These are phyloP conservation scores for Psilocybe cubensis DNA, from an alignment of 768 basidiomycete genomes.

Conservation along the genomic window DNA sequence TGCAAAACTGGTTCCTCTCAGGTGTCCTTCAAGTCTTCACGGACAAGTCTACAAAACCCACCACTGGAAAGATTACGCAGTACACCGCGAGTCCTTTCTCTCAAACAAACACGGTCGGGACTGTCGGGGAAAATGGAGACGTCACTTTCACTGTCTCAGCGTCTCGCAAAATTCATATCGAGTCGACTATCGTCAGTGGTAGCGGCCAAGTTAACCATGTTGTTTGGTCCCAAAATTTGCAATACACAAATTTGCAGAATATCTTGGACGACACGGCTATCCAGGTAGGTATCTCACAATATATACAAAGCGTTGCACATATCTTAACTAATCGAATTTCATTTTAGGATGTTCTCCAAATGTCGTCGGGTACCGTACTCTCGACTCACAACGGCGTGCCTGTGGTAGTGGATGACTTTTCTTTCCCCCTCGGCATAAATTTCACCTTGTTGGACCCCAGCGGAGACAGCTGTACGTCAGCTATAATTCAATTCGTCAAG, in stretches of 20 bases:
- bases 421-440: constrained; percentile 50
- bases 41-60: constrained; percentile 61
- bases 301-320: not conserved
- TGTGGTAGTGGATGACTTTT: constrained; percentile 43
- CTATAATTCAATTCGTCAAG: not conserved
- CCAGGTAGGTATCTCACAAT: constrained; percentile 31
- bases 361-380: constrained; percentile 35
- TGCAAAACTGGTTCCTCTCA: constrained; percentile 81
- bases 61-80: constrained; percentile 66
- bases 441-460: constrained; percentile 38
- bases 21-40: constrained; percentile 71
- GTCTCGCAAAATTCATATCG: constrained; percentile 58
- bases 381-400: constrained; percentile 47
- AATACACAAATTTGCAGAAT: constrained; percentile 65
- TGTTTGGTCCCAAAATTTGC: constrained; percentile 61
- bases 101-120: constrained; percentile 48
- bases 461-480: constrained; percentile 39
- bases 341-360: constrained; percentile 44
- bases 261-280: constrained; percentile 51
- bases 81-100: constrained; percentile 66
- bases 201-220: constrained; percentile 61
- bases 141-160: constrained; percentile 68
- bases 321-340: constrained; percentile 1
- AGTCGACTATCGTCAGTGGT: constrained; percentile 62
- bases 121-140: constrained; percentile 43